phyloP scores from a whole-genome alignment of 768 basidiomycete genomes.

The Psilocybe cubensis region DNA sequence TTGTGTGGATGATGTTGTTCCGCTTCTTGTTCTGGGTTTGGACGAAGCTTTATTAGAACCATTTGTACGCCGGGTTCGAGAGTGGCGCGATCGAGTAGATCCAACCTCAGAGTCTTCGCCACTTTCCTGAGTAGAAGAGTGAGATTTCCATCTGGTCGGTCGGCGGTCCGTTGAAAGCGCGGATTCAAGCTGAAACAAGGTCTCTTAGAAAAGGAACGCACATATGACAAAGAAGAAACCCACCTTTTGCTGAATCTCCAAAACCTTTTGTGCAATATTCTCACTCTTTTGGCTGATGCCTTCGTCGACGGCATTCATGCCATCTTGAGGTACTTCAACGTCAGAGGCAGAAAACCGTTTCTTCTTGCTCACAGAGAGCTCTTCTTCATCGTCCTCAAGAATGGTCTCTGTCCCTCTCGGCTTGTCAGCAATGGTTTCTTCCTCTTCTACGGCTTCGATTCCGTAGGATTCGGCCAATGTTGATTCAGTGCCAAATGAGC shows the following conservation, averaged over 20 bases:
- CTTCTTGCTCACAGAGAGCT: constrained; percentile 52
- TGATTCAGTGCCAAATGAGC: constrained; percentile 79
- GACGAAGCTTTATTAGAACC: constrained; percentile 27
- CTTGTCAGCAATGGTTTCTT: constrained; percentile 32
- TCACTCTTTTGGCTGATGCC: constrained; percentile 86
- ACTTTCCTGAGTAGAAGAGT: constrained; percentile 45
- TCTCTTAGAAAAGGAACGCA: constrained; percentile 8
- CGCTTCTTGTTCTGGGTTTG: constrained; percentile 57
- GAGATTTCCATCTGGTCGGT: constrained; percentile 40
- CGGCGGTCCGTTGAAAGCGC: constrained; percentile 69
- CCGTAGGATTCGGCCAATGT: constrained; percentile 75
- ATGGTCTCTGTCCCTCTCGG: constrained; percentile 57
- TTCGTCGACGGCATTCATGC: constrained; percentile 86
- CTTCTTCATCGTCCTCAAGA: constrained; percentile 61
- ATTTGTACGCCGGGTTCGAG: constrained; percentile 34
- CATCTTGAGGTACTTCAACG: constrained; percentile 67
- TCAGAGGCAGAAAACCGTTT: constrained; percentile 82
- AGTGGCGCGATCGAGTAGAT: constrained; percentile 45
- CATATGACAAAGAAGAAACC: constrained; percentile 19
- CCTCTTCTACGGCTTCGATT: constrained; percentile 29
- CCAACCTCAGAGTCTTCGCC: constrained; percentile 56
- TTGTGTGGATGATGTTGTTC: constrained; percentile 66
- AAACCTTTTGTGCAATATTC: constrained; percentile 84
- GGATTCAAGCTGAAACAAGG: constrained; percentile 62
- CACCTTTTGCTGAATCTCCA: constrained; percentile 92